A percentile compares a stretch with the other conserved stretches of the same genome.
phyloP scores from a whole-genome alignment of 2,329 filamentous ascomycete species.

The Sordariomycetes sp. region DNA sequence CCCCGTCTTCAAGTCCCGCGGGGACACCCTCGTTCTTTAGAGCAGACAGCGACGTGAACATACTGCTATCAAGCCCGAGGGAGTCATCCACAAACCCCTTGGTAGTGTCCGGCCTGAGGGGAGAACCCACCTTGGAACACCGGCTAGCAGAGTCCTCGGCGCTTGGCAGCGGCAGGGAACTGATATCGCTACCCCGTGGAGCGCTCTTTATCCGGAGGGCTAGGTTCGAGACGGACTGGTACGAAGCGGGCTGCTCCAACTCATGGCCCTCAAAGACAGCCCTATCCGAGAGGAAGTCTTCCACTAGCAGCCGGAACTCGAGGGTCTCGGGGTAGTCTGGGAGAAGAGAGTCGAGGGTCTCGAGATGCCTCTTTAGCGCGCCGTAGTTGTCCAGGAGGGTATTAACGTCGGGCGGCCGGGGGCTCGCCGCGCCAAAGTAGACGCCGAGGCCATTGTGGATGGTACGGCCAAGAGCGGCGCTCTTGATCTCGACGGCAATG shows the following conservation, averaged over 20 bases:
- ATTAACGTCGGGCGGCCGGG: constrained; percentile 10
- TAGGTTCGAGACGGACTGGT: not conserved
- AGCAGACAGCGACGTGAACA: not conserved
- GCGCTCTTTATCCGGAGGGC: not conserved
- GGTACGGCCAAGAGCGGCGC: constrained; percentile 23
- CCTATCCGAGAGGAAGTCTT: constrained; percentile 13
- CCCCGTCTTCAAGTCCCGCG: not conserved
- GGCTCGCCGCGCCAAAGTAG: not conserved
- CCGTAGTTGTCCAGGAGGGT: constrained; percentile 13
- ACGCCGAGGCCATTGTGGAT: constrained; percentile 22
- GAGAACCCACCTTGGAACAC: not conserved
- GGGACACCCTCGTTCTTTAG: not conserved
- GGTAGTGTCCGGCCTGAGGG: not conserved
- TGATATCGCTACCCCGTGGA: not conserved
- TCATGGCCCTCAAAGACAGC: constrained; percentile 14
- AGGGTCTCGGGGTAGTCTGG: constrained; percentile 8
- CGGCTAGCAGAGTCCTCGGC: not conserved
- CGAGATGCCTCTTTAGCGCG: constrained; percentile 10
- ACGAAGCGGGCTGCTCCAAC: constrained; percentile 7
- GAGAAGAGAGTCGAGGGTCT: constrained; percentile 3
- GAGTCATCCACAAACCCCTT: not conserved
- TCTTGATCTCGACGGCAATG: constrained; percentile 14
- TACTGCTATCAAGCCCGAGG: not conserved
- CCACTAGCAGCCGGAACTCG: constrained; percentile 14
- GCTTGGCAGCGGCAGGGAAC: not conserved